Percentiles rank a stretch among this genome's conserved stretches.
Conservation (phyloP, 805 yeast species). For the Zygosaccharomyces bisporus region DNA sequence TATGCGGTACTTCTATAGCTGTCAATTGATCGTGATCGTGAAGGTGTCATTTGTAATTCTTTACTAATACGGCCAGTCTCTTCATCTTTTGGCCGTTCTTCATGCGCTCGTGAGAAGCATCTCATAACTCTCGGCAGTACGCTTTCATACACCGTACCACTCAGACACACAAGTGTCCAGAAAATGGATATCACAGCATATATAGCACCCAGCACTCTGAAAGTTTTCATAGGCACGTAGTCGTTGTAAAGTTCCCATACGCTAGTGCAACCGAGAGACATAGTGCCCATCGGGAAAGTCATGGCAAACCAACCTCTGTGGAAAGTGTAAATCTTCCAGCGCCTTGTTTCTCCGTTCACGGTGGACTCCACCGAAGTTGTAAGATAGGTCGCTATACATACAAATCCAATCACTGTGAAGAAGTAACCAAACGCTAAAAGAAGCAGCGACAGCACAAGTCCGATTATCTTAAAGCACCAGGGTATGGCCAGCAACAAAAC, state of each 20-base stretch:
- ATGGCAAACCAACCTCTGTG: slow-evolving; percentile 70
- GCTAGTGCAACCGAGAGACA: slow-evolving; percentile 57
- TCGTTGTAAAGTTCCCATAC: slow-evolving; percentile 45
- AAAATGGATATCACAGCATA: slow-evolving; percentile 53
- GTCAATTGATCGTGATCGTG: background rate
- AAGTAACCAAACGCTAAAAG: slow-evolving; percentile 56
- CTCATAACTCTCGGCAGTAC: slow-evolving; percentile 1
- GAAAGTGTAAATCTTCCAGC: slow-evolving; percentile 38
- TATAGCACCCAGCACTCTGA: slow-evolving; percentile 58
- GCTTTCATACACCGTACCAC: slow-evolving; percentile 13
- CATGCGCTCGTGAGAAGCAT: background rate
- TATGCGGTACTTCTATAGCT: background rate
- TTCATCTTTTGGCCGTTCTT: background rate
- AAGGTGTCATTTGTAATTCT: background rate
- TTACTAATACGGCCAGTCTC: background rate
- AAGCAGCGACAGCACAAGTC: slow-evolving; percentile 43
- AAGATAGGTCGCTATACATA: slow-evolving; percentile 26
- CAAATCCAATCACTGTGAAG: slow-evolving; percentile 45
- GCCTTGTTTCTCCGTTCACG: slow-evolving; percentile 2
- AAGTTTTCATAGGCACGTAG: slow-evolving; percentile 43
- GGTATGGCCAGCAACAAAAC: slow-evolving; percentile 27
- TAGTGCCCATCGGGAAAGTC: slow-evolving; percentile 88
- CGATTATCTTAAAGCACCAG: slow-evolving; percentile 34
- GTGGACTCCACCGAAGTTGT: slow-evolving; percentile 24
- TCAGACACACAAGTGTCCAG: slow-evolving; percentile 43